Base-by-base conservation (phyloP, 129 eudicot species). In the Artemisia argyi region DNA sequence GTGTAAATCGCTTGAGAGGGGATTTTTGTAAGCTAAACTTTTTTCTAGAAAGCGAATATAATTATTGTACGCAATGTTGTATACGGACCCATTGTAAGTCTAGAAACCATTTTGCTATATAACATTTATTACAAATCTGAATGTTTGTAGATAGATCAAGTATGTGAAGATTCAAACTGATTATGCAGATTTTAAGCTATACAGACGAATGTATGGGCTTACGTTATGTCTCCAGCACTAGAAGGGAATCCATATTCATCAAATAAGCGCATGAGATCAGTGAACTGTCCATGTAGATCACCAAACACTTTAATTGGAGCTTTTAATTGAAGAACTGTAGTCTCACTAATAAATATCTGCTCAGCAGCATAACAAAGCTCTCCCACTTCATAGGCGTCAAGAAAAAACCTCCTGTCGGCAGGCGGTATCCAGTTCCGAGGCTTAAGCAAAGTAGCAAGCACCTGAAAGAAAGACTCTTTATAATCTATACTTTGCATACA, bases 241-340 rank as follows among this genome's bases (percentile, higher is more conserved):
- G 98, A 94, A 84, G 98, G 98, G 70, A 85, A 89, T 53, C 98
- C 98, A 80, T 94, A 94, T 86, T 94, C 98, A 79, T 94, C 97
- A 81, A 94, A 94, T 13, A 90, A 74, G 53, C 98, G 92, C 98
- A 94, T 94, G 13, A 94, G 74, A 65, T 94, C 98, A 72, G 89
- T 96, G 79, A 94, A 94, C 79, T 94, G 98, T 59, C 98, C 98
- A 81, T 94, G 98, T 50, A 94, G 92, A 84, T 94, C 98, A 81
- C 98, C 98, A 76, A 94, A 94, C 61, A 94, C 89, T 81, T 94
- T 94, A 69, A 90, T 71, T 35, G 98, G 98, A 75, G 88, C 98
- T 78, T 88, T 88, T 77, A 94, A 75, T 69, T 94, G 96, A 76
- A 94, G 98, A 82, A 94, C 98, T 2, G 96, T 87, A 15, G 92